Percentiles rank a stretch among this genome's conserved stretches.
Evolutionary conservation across 1,139 yeast genomes (phyloP).

Genomic region (Saccharomyces hybrid): DNA sequence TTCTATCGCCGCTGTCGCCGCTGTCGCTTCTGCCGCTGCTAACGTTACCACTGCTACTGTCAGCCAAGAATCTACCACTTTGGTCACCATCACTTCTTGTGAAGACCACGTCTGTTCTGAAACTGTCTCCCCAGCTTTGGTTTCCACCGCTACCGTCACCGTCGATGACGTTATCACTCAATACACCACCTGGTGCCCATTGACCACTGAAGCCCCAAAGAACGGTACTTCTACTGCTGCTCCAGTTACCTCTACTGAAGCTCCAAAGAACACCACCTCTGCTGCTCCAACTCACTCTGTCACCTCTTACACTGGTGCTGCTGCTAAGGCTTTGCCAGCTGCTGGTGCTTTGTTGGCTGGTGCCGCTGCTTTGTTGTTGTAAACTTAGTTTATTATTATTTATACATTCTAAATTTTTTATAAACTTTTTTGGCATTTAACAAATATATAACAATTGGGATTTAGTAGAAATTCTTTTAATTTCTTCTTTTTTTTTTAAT

Average conservation of each 20-base stretch:
- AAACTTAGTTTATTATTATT: constrained; percentile 8
- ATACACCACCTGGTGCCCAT: constrained; percentile 30
- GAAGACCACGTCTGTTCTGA: constrained; percentile 22
- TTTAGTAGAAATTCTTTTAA: constrained; percentile 1
- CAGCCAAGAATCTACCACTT: constrained; percentile 32
- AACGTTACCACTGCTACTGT: constrained; percentile 31
- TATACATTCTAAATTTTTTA: not conserved
- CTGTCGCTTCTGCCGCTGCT: constrained; percentile 25
- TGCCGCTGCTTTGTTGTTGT: constrained; percentile 31
- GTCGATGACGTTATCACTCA: constrained; percentile 25
- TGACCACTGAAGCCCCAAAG: constrained; percentile 9
- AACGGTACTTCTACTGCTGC: constrained; percentile 6
- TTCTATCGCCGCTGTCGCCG: constrained; percentile 24
- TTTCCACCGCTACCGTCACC: constrained; percentile 7
- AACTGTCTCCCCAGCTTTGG: constrained; percentile 14
- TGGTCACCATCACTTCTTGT: constrained; percentile 45
- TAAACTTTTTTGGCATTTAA: not conserved
- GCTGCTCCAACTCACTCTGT: constrained; percentile 7
- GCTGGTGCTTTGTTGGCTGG: constrained; percentile 31
- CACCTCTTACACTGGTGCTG: constrained; percentile 24
- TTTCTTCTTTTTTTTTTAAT: not conserved
- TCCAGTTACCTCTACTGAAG: constrained; percentile 4
- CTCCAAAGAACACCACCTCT: constrained; percentile 3
- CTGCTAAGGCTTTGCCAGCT: constrained; percentile 29
- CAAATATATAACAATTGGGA: not conserved